Evolutionary conservation across 768 basidiomycete species (phyloP).

Genomic region (Leucocoprinus sp.): DNA sequence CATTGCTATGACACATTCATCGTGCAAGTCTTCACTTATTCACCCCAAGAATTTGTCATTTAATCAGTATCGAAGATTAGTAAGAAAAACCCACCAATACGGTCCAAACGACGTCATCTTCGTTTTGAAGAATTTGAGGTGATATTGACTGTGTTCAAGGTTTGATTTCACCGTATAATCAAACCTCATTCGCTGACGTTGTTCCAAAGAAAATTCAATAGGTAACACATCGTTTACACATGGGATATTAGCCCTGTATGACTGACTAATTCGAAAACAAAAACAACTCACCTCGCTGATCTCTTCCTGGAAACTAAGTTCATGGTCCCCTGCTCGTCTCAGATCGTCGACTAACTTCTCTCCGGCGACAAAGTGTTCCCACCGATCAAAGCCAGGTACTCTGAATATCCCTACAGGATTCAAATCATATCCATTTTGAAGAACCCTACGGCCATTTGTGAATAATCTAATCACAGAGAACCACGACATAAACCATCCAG

Average conservation of each 20-base stretch:
- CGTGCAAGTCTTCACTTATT: slow-evolving; percentile 5
- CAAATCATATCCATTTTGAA: slow-evolving; percentile 20
- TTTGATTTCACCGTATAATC: slow-evolving; percentile 5
- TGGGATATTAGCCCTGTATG: no score
- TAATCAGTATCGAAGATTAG: neutral
- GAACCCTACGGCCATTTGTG: slow-evolving; percentile 15
- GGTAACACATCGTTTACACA: neutral
- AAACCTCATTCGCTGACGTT: neutral
- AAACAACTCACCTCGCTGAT: neutral
- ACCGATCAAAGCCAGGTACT: slow-evolving; percentile 14
- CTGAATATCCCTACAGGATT: slow-evolving; percentile 21
- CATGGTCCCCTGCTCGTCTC: slow-evolving; percentile 17
- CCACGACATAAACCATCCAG: slow-evolving; percentile 18
- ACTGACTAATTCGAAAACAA: neutral
- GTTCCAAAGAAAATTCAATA: neutral
- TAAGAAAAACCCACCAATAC: neutral
- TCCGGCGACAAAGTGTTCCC: slow-evolving; percentile 24
- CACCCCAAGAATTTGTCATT: neutral
- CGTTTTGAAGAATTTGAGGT: neutral
- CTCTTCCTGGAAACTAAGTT: neutral
- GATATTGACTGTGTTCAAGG: neutral
- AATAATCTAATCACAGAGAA: slow-evolving; percentile 17
- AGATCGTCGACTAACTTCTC: slow-evolving; percentile 23
- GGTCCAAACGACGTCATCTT: slow-evolving; percentile 1
- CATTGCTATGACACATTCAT: slow-evolving; percentile 1